phyloP scores from a whole-genome alignment of 768 basidiomycete genomes.

The Boletus sp. region DNA sequence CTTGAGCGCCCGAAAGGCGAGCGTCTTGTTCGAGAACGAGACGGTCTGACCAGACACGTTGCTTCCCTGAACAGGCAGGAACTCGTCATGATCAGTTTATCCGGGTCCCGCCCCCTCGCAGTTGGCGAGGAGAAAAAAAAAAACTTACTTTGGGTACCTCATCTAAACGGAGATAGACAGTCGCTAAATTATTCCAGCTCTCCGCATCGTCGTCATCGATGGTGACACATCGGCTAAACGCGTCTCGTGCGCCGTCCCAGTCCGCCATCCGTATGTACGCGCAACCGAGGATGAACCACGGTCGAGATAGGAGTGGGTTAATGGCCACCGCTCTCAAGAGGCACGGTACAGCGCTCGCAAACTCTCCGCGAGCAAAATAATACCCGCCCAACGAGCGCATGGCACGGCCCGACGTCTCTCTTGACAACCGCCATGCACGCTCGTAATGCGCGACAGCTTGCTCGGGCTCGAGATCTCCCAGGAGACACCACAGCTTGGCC shows the following conservation, averaged over 20 bases:
- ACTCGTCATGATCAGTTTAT: conserved; percentile 7
- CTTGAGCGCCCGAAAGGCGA: conserved; percentile 90
- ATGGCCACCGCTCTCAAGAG: conserved; percentile 77
- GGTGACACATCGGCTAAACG: conserved; percentile 80
- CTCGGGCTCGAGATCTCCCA: conserved; percentile 86
- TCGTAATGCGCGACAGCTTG: conserved; percentile 71
- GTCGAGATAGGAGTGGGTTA: conserved; percentile 80
- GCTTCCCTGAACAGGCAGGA: conserved; percentile 23
- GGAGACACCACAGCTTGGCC: conserved; percentile 92
- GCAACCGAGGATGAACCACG: conserved; percentile 98
- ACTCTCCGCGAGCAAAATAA: conserved; percentile 69
- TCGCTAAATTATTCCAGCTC: conserved; percentile 98
- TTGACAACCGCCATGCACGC: conserved; percentile 80
- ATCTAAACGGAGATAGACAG: conserved; percentile 85
- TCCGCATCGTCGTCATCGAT: conserved; percentile 97
- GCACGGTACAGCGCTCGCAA: conserved; percentile 56
- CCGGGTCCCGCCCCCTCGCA: too few relatives aligned
- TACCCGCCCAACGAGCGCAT: conserved; percentile 89
- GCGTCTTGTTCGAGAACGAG: conserved; percentile 71
- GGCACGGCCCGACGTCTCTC: conserved; percentile 78
- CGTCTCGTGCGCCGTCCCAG: conserved; percentile 81
- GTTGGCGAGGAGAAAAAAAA: too few relatives aligned
- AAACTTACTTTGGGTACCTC: conserved; percentile 32
- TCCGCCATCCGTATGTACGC: conserved; percentile 76
- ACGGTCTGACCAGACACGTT: conserved; percentile 32